phyloP scores from a whole-genome alignment of 306 rosid genomes.

The Vicia faba region DNA sequence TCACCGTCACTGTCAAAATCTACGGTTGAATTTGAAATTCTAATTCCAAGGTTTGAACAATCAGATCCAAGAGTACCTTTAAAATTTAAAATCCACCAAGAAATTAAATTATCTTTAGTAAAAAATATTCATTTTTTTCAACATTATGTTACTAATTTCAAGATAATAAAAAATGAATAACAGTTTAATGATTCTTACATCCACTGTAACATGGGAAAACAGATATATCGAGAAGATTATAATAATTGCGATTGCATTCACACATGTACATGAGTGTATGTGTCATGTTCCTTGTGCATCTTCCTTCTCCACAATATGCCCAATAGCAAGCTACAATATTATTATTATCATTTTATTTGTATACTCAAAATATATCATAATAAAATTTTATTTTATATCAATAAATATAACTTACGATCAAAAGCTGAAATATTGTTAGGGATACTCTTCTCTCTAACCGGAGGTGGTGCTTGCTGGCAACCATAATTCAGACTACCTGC shows the following conservation, averaged over 20 bases:
- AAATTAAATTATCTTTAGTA: background rate
- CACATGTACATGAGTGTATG: conserved; percentile 50
- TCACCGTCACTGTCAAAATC: conserved; percentile 43
- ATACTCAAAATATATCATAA: background rate
- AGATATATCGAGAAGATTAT: conserved; percentile 63
- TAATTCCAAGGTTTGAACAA: conserved; percentile 76
- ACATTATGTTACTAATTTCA: background rate
- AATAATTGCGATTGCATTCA: conserved; percentile 49
- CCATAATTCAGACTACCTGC: conserved; percentile 66
- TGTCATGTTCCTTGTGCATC: conserved; percentile 46
- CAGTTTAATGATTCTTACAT: conserved; percentile 49
- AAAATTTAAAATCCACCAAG: conserved; percentile 7
- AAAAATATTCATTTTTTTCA: background rate
- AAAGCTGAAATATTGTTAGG: conserved; percentile 61
- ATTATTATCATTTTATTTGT: background rate
- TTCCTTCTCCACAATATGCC: conserved; percentile 84
- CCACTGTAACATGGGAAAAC: conserved; percentile 74
- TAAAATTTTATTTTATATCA: background rate
- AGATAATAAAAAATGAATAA: background rate
- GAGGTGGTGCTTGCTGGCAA: conserved; percentile 81
- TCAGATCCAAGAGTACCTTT: conserved; percentile 77
- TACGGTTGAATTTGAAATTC: conserved; percentile 49
- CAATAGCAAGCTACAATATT: conserved; percentile 67
- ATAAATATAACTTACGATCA: conserved; percentile 54
- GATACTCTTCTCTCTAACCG: conserved; percentile 48